These are phyloP conservation scores for Pleoardoris graminearum DNA, from an alignment of 2,329 filamentous ascomycete genomes.

Conservation along the genomic window DNA sequence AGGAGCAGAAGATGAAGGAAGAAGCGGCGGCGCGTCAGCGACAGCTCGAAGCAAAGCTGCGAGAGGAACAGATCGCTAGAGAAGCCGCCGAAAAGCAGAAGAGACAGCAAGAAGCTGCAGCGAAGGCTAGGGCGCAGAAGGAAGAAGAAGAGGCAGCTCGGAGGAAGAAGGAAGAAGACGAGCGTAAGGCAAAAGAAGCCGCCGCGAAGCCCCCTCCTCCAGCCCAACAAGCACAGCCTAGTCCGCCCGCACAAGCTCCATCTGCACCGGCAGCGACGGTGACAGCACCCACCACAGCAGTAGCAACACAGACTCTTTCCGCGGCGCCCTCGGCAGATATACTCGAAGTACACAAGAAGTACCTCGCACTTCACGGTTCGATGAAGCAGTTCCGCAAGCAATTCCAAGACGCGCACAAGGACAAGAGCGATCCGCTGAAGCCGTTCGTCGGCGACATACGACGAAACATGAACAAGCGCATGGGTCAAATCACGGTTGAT, in stretches of 20 bases:
- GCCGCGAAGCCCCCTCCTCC: constrained; percentile 32
- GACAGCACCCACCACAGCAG: constrained; percentile 9
- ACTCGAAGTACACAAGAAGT: constrained; percentile 39
- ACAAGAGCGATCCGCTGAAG: constrained; percentile 32
- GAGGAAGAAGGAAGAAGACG: constrained; percentile 36
- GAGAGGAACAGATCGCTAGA: constrained; percentile 37
- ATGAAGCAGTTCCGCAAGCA: constrained; percentile 44
- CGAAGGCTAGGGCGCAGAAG: constrained; percentile 34
- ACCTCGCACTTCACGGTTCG: constrained; percentile 40
- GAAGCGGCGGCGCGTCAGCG: constrained; percentile 42
- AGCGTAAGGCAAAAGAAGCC: constrained; percentile 33
- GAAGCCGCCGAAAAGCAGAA: constrained; percentile 33
- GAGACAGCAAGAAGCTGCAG: constrained; percentile 37
- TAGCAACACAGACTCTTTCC: constrained; percentile 13
- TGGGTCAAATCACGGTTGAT: constrained; percentile 41
- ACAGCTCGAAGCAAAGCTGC: constrained; percentile 38
- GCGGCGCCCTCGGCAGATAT: constrained; percentile 18
- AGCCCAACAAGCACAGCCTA: constrained; percentile 20
- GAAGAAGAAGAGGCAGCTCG: constrained; percentile 35
- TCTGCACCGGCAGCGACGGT: constrained; percentile 10
- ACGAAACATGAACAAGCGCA: constrained; percentile 33
- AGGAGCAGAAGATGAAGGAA: constrained; percentile 49
- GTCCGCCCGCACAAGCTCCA: constrained; percentile 13
- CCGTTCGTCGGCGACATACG: constrained; percentile 36
- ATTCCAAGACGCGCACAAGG: constrained; percentile 32